A percentile compares a stretch with the other conserved stretches of the same genome.
These are phyloP conservation scores for Paramecium biaurelia DNA, from an alignment of 73 alveolate species.

Conservation along the genomic window DNA sequence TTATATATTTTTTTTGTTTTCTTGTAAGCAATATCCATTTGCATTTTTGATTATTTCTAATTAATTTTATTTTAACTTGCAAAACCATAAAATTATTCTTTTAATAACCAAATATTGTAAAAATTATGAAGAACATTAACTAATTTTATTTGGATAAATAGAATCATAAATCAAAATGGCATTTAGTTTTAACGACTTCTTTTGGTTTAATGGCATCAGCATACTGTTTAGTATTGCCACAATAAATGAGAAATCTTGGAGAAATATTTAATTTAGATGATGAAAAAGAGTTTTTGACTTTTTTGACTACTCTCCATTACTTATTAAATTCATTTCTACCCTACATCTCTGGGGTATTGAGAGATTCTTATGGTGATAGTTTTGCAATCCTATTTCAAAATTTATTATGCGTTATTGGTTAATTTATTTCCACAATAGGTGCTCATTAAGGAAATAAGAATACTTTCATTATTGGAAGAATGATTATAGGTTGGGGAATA, in stretches of 20 bases:
- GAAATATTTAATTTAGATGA: neutral
- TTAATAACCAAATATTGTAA: neutral
- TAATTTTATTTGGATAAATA: slow-evolving; percentile 19
- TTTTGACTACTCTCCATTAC: neutral
- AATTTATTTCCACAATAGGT: neutral
- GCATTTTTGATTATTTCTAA: neutral
- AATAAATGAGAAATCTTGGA: neutral
- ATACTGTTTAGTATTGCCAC: slow-evolving; percentile 6
- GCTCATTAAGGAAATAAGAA: neutral
- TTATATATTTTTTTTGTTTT: neutral
- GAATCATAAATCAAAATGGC: neutral
- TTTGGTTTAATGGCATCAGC: slow-evolving; percentile 6
- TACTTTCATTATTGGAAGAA: neutral
- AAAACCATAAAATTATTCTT: neutral
- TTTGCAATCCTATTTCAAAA: neutral
- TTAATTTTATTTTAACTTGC: neutral
- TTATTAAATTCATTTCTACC: neutral
- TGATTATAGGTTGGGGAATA: slow-evolving; percentile 43
- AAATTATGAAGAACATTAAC: neutral
- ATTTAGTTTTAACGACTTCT: neutral
- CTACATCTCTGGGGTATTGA: neutral
- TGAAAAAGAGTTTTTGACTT: neutral
- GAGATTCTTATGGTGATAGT: slow-evolving; percentile 10
- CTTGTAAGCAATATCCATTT: too few relatives aligned
- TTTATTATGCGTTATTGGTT: slow-evolving; percentile 9